These are phyloP conservation scores for Nematodospora anomalae DNA, from an alignment of 1,139 yeast genomes.

Conservation along the genomic window DNA sequence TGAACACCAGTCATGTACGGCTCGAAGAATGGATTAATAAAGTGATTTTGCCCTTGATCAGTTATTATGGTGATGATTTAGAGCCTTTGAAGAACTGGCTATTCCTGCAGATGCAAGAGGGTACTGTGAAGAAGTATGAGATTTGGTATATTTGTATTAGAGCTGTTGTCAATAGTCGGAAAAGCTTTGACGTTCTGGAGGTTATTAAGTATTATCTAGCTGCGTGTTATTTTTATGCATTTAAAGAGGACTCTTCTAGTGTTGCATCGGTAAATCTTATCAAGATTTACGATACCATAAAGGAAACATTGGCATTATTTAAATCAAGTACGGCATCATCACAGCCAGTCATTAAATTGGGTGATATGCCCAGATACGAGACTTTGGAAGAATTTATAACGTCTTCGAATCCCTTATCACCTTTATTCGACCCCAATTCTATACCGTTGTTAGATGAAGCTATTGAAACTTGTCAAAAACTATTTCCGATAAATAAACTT, in stretches of 20 bases:
- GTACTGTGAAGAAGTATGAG: slow-evolving; percentile 18
- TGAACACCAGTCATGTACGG: slow-evolving; percentile 18
- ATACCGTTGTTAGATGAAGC: slow-evolving; percentile 24
- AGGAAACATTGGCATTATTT: slow-evolving; percentile 22
- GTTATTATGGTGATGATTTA: slow-evolving; percentile 23
- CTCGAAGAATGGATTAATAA: slow-evolving; percentile 27
- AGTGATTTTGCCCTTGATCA: slow-evolving; percentile 33
- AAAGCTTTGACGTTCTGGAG: slow-evolving; percentile 13
- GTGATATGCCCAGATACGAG: not conserved
- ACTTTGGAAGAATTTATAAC: slow-evolving; percentile 7
- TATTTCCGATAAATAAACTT: slow-evolving; percentile 43
- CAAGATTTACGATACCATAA: slow-evolving; percentile 31
- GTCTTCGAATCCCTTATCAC: slow-evolving; percentile 17
- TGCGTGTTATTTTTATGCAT: slow-evolving; percentile 29
- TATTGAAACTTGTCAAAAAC: slow-evolving; percentile 40
- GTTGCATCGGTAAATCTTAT: slow-evolving; percentile 31
- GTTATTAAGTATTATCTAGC: slow-evolving; percentile 25
- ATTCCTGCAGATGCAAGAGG: slow-evolving; percentile 15
- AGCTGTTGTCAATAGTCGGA: slow-evolving; percentile 17
- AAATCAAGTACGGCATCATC: slow-evolving; percentile 6
- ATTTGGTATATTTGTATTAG: slow-evolving; percentile 27
- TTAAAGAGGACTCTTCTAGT: slow-evolving; percentile 16
- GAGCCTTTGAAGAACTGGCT: slow-evolving; percentile 30
- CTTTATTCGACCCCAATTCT: slow-evolving; percentile 24
- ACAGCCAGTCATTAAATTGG: slow-evolving; percentile 2